These are phyloP conservation scores for Nakazawaea ambrosiae DNA, from an alignment of 805 yeast species.

Conservation along the genomic window DNA sequence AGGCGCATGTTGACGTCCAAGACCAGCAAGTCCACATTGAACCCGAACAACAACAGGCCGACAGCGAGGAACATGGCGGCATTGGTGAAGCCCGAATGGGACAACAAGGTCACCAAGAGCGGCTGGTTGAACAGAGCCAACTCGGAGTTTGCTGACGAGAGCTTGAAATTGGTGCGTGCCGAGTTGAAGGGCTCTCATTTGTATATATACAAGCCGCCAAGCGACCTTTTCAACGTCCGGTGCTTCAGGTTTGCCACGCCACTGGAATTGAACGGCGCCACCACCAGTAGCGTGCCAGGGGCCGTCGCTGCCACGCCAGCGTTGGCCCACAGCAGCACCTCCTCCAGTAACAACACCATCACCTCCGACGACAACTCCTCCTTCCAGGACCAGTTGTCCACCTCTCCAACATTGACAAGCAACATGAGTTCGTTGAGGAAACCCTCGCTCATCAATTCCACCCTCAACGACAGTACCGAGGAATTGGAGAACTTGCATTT, in stretches of 20 bases:
- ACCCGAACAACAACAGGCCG: neutral
- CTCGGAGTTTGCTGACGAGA: slow-evolving; percentile 23
- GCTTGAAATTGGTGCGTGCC: slow-evolving; percentile 47
- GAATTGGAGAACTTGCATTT: neutral
- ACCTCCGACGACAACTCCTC: neutral
- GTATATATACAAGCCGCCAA: slow-evolving; percentile 51
- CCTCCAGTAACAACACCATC: neutral
- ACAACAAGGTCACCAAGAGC: slow-evolving; percentile 31
- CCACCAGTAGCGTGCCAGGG: too few species aligned
- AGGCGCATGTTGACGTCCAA: slow-evolving; percentile 9
- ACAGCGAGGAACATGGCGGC: slow-evolving; percentile 3
- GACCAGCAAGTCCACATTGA: slow-evolving; percentile 4
- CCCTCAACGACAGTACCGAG: neutral
- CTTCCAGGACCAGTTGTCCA: neutral
- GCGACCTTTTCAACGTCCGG: slow-evolving; percentile 33
- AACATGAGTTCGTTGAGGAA: slow-evolving; percentile 2
- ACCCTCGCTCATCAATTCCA: neutral
- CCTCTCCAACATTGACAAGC: slow-evolving; percentile 5
- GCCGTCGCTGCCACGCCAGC: too few species aligned
- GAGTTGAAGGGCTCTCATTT: slow-evolving; percentile 66
- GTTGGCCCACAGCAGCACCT: neutral
- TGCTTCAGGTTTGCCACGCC: slow-evolving; percentile 18
- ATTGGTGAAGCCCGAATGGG: slow-evolving; percentile 26
- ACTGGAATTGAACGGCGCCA: neutral
- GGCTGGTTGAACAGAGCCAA: slow-evolving; percentile 56